A percentile compares a stretch with the other conserved stretches of the same genome.
phyloP scores from a whole-genome alignment of 2,329 filamentous ascomycete species.

The Boeremia exigua region DNA sequence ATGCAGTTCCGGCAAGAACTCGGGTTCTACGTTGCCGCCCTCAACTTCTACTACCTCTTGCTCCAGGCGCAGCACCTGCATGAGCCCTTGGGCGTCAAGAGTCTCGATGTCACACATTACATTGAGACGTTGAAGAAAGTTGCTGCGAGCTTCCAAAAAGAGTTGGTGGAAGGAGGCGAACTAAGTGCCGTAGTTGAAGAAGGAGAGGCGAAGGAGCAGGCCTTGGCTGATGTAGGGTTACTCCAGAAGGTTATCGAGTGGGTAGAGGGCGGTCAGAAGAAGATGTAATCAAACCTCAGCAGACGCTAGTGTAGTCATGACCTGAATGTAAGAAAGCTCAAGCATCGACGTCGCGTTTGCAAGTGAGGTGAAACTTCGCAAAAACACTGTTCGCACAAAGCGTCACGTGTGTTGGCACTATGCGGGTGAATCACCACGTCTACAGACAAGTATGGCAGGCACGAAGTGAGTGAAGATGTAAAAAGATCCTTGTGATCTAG shows the following conservation, averaged over 20 bases:
- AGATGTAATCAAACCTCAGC: background rate
- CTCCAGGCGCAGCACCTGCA: conserved; percentile 58
- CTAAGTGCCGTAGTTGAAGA: conserved; percentile 46
- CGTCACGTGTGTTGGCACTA: no score
- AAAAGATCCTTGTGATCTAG: no score
- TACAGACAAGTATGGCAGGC: no score
- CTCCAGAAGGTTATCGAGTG: conserved; percentile 45
- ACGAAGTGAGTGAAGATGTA: no score
- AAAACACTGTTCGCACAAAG: no score
- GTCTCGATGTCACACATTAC: conserved; percentile 53
- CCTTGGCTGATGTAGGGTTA: conserved; percentile 42
- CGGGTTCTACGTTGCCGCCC: conserved; percentile 60
- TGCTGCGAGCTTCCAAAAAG: conserved; percentile 44
- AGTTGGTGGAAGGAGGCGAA: conserved; percentile 42
- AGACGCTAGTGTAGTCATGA: no score
- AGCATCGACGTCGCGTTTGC: no score
- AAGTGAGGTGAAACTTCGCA: no score
- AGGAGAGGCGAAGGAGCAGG: conserved; percentile 42
- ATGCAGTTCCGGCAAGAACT: conserved; percentile 59
- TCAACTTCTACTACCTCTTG: conserved; percentile 66
- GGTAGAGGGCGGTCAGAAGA: conserved; percentile 27
- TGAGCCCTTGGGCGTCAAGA: conserved; percentile 53
- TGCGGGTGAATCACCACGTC: no score
- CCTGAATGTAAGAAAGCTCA: no score
- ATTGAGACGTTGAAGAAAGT: conserved; percentile 52